Conservation (phyloP, 805 yeast species). For the Ogataea pilisensis region DNA sequence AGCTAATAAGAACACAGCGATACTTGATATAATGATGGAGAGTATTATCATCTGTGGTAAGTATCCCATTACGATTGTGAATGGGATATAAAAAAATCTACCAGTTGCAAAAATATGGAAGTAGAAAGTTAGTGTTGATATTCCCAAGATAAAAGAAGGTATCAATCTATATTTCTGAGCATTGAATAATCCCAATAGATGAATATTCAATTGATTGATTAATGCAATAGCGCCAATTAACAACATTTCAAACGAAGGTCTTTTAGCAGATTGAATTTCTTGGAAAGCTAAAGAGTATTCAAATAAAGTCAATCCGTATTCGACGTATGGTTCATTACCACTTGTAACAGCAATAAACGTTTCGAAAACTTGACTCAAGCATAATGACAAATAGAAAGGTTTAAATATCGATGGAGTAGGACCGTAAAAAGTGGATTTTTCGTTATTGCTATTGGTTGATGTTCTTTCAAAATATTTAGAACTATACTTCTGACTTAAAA, state of each 20-base stretch:
- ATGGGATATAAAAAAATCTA: slow-evolving; percentile 46
- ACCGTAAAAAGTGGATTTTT: slow-evolving; percentile 20
- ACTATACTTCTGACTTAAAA: slow-evolving; percentile 27
- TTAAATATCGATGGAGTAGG: slow-evolving; percentile 54
- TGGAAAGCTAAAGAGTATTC: slow-evolving; percentile 76
- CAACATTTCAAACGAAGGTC: slow-evolving; percentile 52
- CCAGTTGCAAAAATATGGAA: slow-evolving; percentile 38
- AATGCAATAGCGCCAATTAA: slow-evolving; percentile 53
- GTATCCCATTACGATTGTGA: slow-evolving; percentile 52
- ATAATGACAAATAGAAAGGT: slow-evolving; percentile 53
- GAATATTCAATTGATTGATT: slow-evolving; percentile 56
- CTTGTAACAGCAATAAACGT: slow-evolving; percentile 56
- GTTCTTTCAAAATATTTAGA: slow-evolving; percentile 14
- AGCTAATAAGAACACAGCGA: slow-evolving; percentile 52
- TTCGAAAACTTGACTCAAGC: slow-evolving; percentile 62
- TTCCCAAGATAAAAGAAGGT: slow-evolving; percentile 59
- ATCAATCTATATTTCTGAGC: slow-evolving; percentile 53
- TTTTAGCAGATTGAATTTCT: slow-evolving; percentile 50
- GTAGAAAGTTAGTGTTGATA: slow-evolving; percentile 46
- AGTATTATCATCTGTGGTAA: slow-evolving; percentile 62
- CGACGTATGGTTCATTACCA: slow-evolving; percentile 55
- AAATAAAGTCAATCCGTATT: slow-evolving; percentile 66
- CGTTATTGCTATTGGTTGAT: slow-evolving; percentile 1
- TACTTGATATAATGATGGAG: slow-evolving; percentile 47
- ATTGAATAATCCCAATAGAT: slow-evolving; percentile 55